Base-by-base conservation (phyloP, 306 rosid genomes). In the Cucurbita pepo region DNA sequence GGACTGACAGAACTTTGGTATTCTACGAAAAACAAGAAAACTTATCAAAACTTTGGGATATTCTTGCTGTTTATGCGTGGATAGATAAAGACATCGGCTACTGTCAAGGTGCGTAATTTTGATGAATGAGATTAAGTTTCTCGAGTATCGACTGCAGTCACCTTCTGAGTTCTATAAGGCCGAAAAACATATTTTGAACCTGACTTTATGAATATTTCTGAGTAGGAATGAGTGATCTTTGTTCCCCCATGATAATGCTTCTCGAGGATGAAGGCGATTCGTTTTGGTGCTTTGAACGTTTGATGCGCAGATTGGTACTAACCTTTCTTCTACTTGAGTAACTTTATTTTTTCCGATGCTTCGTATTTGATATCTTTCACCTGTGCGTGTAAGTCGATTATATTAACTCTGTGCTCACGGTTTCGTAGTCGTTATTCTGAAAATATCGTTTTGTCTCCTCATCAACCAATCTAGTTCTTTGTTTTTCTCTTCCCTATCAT, bases 201-300 rank as follows among this genome's bases (percentile, higher is more conserved):
- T 83, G 38, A 80, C 67, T 81, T 45, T 55, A 56, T 75, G 69
- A 44, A 58, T 76, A 61, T 63, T 74, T 74, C 34, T 83, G 86
- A 69, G 81, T 92, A 95, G 99, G 99, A 80, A 95, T 95, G 99
- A 89, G 97, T 84, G 99, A 91, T 77, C 95, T 95, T 38, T 95
- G 97, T 82, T 95, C 99, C 80, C 99, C 99, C 55, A 95, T 95
- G 97, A 82, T 89, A 78, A 84, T 95, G 75, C 99, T 95, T 77
- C 90, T 95, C n/a, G 85, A 95, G 19, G 91, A 95, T 73, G 99
- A 95, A 86, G 99, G 97, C 53, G 99, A 95, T 76, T 91, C 97
- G 60, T 95, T 95, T 86, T 95, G 97, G 97, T 95, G 99, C 87
- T 95, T 95, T 75, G 99, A 95, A 79, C 97, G 96, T 70, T 62